Evolutionary conservation across 257 asterid species (phyloP), one percentile per base, ranked within the genome.

Genomic region (Salvia miltiorrhiza): DNA sequence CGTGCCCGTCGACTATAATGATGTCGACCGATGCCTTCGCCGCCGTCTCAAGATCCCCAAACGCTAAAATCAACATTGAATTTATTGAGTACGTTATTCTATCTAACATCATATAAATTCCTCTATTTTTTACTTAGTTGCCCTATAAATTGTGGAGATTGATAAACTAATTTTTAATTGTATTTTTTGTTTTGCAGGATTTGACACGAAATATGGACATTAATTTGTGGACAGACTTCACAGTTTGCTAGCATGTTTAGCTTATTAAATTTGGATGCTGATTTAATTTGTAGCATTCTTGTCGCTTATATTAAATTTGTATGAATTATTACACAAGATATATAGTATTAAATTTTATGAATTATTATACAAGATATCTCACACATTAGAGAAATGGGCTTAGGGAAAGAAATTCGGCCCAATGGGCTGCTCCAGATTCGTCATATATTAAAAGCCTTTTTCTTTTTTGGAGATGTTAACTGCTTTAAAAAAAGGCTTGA

Each of bases 1-100:
- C 91, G 0, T 89, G 96, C 62, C 94, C 96, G 0, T 82, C 96
- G 16, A 82, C 92, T 13, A 85, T 89, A 3, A 64, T 85, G 30
- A 73, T 89, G 84, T 87, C 96, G 0, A 72, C 7, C 1, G 96
- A 86, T 39, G 94, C 94, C 1, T 89, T 89, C 53, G 75, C 81
- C 4, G 82, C 85, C 23, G 67, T 89, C 50, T 85, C 96, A 0
- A 73, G 54, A 43, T 76, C 82, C 40, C 77, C 85, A 3, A 12
- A 75, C 8, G 78, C 96, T 16, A 89, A 79, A 45, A 85, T 89
- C 82, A 89, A 89, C 78, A 79, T 89, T 3, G 92, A 89, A 48
- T 89, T 80, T 40, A 68, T 82, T 63, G 90, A 89, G 94, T 89
- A 80, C 4, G 65, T 40, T 16, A 1, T 44, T 6, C 17, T 1